phyloP scores from a whole-genome alignment of 1,284 basidiomycete species.

The Anthracocystis walkeri region DNA sequence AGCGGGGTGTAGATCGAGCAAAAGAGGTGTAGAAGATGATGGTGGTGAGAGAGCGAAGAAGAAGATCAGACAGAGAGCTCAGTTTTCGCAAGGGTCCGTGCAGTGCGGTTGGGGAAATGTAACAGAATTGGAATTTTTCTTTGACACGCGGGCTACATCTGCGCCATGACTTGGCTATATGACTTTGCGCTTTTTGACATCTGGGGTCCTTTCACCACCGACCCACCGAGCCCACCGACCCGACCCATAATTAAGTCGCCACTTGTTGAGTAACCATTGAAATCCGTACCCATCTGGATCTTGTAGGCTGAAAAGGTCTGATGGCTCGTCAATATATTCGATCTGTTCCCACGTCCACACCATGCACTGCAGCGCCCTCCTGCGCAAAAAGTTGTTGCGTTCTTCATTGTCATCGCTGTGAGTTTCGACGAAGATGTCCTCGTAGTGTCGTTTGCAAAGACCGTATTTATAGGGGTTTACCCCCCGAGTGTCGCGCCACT shows the following conservation, averaged over 20 bases:
- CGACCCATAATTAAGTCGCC: no score
- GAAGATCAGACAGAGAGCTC: neutral
- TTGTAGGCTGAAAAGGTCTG: no score
- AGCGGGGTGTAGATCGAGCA: neutral
- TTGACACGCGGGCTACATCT: neutral
- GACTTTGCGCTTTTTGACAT: neutral
- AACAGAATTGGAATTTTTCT: neutral
- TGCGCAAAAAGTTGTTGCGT: neutral
- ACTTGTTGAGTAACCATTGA: no score
- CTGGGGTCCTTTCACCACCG: neutral
- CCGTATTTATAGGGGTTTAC: neutral
- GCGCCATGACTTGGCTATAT: neutral
- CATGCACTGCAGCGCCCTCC: neutral
- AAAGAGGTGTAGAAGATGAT: neutral
- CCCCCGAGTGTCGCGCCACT: neutral
- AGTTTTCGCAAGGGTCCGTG: slow-evolving; percentile 16
- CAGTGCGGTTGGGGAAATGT: neutral
- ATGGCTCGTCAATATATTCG: no score
- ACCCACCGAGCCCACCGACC: neutral
- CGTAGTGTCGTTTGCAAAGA: neutral
- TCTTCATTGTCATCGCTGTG: neutral
- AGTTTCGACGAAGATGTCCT: neutral
- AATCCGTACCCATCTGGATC: no score
- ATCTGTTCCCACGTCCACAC: no score
- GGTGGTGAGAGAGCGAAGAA: slow-evolving; percentile 4